Evolutionary conservation across 2,329 filamentous ascomycete genomes (phyloP), one percentile per base, ranked within the genome.

Genomic region (Colletotrichum incanum): DNA sequence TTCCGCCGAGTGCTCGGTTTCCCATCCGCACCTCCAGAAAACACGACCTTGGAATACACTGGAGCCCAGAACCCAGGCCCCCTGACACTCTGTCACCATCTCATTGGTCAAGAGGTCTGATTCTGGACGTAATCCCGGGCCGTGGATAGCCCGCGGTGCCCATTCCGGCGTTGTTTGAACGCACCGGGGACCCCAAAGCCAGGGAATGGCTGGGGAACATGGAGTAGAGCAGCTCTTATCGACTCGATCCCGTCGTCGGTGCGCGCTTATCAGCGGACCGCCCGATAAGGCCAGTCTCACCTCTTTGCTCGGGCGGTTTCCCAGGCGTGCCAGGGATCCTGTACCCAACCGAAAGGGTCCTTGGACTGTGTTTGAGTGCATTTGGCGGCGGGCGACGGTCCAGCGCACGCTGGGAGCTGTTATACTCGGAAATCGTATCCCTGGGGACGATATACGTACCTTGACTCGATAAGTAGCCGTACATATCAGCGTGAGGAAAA

Each of bases 211-310:
- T 37, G 66, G 67, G 67, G 67, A 70, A 60, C 54, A n/a, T 60
- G 62, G 54, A 65, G 52, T 23, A 47, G 34, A 47, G 54, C n/a
- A 41, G 37, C 23, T 59, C 34, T 28, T 69, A 62, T 65, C 60
- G 54, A 47, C 39, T 65, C 64, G 34, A 45, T 1, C 64, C 43
- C 9, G 16, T 41, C 23, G 28, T 49, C 47, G 45, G 56, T 58
- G 34, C 60, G 60, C 67, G 67, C 67, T 66, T 70, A 70, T 70
- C 67, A 55, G 55, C 62, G 67, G 45, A 34, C 39, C 47, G n/a
- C 31, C 54, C 23, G 61, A 66, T 70, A 70, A 63, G 65, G 28
- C 18, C 18, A 26, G 39, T 49, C 49, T 68, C 58, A 43, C 64
- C 23, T 59, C 55, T 31, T 20, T 50, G n/a, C 16, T 18, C 16